Evolutionary conservation across 2,329 filamentous ascomycete species (phyloP).

Genomic region (Kalaharituber pfeilii): DNA sequence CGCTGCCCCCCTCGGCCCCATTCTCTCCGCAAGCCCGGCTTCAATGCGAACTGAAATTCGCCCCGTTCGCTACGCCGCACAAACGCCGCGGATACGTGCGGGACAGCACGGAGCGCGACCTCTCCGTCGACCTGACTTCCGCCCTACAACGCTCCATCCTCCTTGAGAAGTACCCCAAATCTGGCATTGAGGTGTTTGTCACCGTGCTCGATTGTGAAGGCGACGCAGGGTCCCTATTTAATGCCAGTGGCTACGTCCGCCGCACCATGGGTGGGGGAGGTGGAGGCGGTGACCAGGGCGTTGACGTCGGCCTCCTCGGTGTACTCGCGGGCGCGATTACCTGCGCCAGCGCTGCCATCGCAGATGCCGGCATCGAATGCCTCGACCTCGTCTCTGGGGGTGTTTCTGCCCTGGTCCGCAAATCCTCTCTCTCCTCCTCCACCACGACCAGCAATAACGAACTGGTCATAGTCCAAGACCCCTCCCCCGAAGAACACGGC

Average conservation of each 20-base stretch:
- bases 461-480: slow-evolving; percentile 36
- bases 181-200: slow-evolving; percentile 83
- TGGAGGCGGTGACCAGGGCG: slow-evolving; percentile 44
- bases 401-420: slow-evolving; percentile 58
- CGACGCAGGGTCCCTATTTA: slow-evolving; percentile 40
- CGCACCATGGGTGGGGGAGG: slow-evolving; percentile 33
- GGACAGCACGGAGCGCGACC: slow-evolving; percentile 70
- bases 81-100: slow-evolving; percentile 70
- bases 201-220: slow-evolving; percentile 90
- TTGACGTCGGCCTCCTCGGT: slow-evolving; percentile 57
- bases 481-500: slow-evolving; percentile 61
- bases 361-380: slow-evolving; percentile 89
- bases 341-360: slow-evolving; percentile 78
- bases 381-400: slow-evolving; percentile 80
- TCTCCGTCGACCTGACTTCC: slow-evolving; percentile 80
- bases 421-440: too few species aligned
- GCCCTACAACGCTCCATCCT: slow-evolving; percentile 79
- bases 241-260: slow-evolving; percentile 33
- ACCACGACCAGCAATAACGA: too few species aligned
- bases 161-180: slow-evolving; percentile 95
- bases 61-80: slow-evolving; percentile 69
- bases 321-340: slow-evolving; percentile 84
- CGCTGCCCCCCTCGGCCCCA: slow-evolving; percentile 62
- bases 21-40: slow-evolving; percentile 88
- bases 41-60: slow-evolving; percentile 88